Conservation (phyloP, 208 protist genomes). For the Crithidia acanthocephali region DNA sequence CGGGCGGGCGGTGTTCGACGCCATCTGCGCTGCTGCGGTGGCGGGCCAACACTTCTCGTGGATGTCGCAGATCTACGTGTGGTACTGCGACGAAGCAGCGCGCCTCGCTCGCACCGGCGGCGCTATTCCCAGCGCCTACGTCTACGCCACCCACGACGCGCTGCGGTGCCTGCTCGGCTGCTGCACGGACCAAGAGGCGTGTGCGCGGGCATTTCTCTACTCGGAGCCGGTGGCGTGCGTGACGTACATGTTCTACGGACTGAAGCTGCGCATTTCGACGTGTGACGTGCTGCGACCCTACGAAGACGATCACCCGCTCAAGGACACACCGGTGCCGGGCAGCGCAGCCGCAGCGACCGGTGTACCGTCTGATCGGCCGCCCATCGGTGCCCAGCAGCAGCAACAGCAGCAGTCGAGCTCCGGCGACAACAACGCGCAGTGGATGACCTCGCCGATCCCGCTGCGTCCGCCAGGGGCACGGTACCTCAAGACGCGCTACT, state of each 20-base stretch:
- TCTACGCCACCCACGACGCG: slow-evolving; percentile 43
- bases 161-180: slow-evolving; percentile 60
- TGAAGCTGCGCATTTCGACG: slow-evolving; percentile 67
- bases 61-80: slow-evolving; percentile 55
- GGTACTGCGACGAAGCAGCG: slow-evolving; percentile 61
- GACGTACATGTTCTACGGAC: slow-evolving; percentile 72
- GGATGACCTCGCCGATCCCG: slow-evolving; percentile 17
- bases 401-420: neutral
- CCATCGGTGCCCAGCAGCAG: no score
- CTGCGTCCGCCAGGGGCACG: slow-evolving; percentile 23
- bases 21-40: slow-evolving; percentile 37
- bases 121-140: slow-evolving; percentile 39
- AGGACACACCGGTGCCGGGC: neutral
- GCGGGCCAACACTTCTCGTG: slow-evolving; percentile 41
- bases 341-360: neutral
- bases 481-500: slow-evolving; percentile 32
- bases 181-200: slow-evolving; percentile 44
- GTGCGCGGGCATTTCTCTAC: slow-evolving; percentile 56
- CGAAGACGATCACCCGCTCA: slow-evolving; percentile 37
- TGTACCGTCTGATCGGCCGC: neutral
- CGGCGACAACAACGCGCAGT: neutral
- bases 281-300: slow-evolving; percentile 52
- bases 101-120: slow-evolving; percentile 15
- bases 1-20: slow-evolving; percentile 17
- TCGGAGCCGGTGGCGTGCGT: slow-evolving; percentile 74